Evolutionary conservation across 345 rosid species (phyloP).

Genomic region (Fremontodendron californicum): DNA sequence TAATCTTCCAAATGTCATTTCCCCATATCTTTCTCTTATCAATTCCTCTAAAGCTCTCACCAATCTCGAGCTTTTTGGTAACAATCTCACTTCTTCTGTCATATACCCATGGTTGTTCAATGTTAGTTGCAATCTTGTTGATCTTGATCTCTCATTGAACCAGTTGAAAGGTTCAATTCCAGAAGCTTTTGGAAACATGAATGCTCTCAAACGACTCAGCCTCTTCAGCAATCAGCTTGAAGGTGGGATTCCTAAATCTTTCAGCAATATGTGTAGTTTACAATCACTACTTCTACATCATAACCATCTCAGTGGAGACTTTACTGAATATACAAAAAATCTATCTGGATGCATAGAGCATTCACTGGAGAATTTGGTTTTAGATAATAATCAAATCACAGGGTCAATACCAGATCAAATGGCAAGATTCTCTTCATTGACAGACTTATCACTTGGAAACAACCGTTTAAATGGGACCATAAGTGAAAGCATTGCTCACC

Average conservation of each 20-base stretch:
- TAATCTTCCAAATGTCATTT: not conserved
- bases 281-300: not conserved
- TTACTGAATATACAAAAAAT: not conserved
- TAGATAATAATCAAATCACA: not conserved
- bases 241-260: slow-evolving; percentile 21
- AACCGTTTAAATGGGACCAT: slow-evolving; percentile 14
- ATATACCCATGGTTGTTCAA: slow-evolving; percentile 11
- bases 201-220: not conserved
- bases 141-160: not conserved
- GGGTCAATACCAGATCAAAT: slow-evolving; percentile 5
- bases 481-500: slow-evolving; percentile 1
- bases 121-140: not conserved
- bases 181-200: slow-evolving; percentile 5
- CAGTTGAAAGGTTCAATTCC: slow-evolving; percentile 5
- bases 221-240: not conserved
- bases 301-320: not conserved
- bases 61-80: not conserved
- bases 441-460: not conserved
- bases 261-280: slow-evolving; percentile 18
- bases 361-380: not conserved
- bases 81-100: not conserved
- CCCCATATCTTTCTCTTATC: not conserved
- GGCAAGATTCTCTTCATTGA: not conserved
- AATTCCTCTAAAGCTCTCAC: slow-evolving; percentile 6
- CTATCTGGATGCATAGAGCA: not conserved